Evolutionary conservation across 441 rosid genomes (phyloP), one percentile per base, ranked within the genome.

Genomic region (Corymbia calophylla): DNA sequence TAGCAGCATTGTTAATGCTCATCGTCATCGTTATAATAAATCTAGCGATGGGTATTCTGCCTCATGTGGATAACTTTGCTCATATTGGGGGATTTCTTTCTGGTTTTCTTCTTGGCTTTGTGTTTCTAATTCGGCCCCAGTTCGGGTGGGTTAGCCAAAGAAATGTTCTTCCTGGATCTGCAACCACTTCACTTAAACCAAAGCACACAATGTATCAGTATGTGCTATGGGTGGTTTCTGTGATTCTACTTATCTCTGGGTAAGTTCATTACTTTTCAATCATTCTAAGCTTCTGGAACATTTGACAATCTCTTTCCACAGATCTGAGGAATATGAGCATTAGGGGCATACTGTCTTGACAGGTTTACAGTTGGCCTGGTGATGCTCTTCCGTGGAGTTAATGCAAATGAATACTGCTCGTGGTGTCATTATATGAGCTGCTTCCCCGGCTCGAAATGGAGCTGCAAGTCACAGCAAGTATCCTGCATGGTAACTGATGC

Each of bases 21-120:
- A 56, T 96, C 89, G 73, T 95, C 90, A 96, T 97, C 91, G 94
- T 95, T 86, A 35, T 91, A 86, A 84, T 97, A 91, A 97, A 97
- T 93, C 94, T 97, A 86, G 97, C 97, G 9, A 89, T 96, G 88
- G 99, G 99, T 91, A 92, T 96, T 86, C 99, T 97, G 84, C 99
- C 99, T 29, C 98, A 95, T 3, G 97, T 97, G 90, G 99, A 97
- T 95, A 97, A 96, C 94, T 97, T 95, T 95, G 98, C 99, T 73
- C 99, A 96, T 92, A 93, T 97, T 19, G 99, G 99, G 80, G 99
- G 99, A 87, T 97, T 97, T 92, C 51, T 95, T 13, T 94, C 98
- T 27, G 99, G 99, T 27, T 96, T 96, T 93, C 93, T 97, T 90
- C 99, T 97, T 55, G 99, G 99, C 82, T 97, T 97, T 90, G 95